These are phyloP conservation scores for Dendrocalamus sinicus DNA, from an alignment of 176 grass and related monocot species.

Conservation along the genomic window DNA sequence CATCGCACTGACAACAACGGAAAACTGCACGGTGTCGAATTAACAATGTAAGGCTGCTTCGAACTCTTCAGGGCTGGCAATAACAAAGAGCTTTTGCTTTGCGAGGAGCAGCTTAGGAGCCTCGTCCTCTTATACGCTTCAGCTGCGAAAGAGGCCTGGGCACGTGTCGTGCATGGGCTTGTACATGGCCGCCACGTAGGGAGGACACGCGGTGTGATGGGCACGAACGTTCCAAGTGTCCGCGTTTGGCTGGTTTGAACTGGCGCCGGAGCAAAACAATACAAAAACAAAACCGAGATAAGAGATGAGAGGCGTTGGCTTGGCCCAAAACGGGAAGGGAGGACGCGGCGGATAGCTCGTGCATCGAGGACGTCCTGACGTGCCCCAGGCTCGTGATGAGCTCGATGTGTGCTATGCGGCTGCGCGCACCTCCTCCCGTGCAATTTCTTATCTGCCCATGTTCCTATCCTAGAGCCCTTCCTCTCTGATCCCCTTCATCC, in stretches of 20 bases:
- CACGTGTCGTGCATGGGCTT: constrained; percentile 39
- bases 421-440: too few relatives aligned
- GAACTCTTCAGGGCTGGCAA: too few relatives aligned
- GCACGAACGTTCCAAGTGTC: constrained; percentile 29
- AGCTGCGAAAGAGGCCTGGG: background rate
- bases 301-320: too few relatives aligned
- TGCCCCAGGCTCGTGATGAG: too few relatives aligned
- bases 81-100: background rate
- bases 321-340: too few relatives aligned
- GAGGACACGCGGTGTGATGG: constrained; percentile 37
- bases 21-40: background rate
- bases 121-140: background rate
- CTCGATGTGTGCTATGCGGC: too few relatives aligned
- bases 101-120: constrained; percentile 5
- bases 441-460: too few relatives aligned
- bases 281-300: background rate
- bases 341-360: too few relatives aligned
- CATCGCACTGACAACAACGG: constrained; percentile 31
- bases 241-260: background rate
- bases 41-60: background rate
- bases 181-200: constrained; percentile 40
- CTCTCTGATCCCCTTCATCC: too few relatives aligned
- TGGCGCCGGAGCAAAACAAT: background rate
- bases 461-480: too few relatives aligned
- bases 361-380: too few relatives aligned